Conservation (phyloP, 2,329 filamentous ascomycete species). For the Tolypocladium pustulatum region DNA sequence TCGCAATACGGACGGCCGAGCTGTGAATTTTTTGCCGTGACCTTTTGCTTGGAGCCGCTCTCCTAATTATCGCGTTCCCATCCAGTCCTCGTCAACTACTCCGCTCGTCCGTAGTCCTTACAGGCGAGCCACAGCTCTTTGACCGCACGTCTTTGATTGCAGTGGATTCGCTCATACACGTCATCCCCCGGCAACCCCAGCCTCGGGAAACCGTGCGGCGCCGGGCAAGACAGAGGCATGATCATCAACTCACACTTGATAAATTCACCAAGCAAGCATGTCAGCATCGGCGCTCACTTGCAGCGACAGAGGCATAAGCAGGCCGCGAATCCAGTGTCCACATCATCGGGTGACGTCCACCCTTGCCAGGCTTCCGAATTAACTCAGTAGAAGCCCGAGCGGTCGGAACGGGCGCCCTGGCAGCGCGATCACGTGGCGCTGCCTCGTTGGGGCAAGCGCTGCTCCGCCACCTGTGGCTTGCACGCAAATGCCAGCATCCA, state of each 20-base stretch:
- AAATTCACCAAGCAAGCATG: background rate
- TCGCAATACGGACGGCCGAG: background rate
- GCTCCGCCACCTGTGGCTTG: conserved; percentile 6
- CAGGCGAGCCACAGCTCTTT: background rate
- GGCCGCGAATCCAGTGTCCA: background rate
- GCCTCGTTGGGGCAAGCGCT: background rate
- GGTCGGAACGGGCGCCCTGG: background rate
- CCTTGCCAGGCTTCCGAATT: conserved; percentile 4
- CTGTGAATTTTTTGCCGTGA: background rate
- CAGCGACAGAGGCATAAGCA: background rate
- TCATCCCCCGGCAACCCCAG: background rate
- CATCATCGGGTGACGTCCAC: conserved; percentile 8
- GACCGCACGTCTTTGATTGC: background rate
- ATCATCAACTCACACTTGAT: background rate
- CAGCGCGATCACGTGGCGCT: background rate
- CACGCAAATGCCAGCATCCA: background rate
- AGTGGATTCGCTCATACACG: background rate
- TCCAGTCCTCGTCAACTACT: background rate
- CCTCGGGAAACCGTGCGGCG: background rate
- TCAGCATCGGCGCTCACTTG: background rate
- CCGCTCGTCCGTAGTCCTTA: background rate
- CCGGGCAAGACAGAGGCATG: background rate
- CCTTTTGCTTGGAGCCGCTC: no score
- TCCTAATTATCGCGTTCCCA: background rate
- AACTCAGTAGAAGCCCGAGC: background rate